phyloP scores from a whole-genome alignment of 495 filamentous ascomycete genomes.

The Daldinia vernicosa region DNA sequence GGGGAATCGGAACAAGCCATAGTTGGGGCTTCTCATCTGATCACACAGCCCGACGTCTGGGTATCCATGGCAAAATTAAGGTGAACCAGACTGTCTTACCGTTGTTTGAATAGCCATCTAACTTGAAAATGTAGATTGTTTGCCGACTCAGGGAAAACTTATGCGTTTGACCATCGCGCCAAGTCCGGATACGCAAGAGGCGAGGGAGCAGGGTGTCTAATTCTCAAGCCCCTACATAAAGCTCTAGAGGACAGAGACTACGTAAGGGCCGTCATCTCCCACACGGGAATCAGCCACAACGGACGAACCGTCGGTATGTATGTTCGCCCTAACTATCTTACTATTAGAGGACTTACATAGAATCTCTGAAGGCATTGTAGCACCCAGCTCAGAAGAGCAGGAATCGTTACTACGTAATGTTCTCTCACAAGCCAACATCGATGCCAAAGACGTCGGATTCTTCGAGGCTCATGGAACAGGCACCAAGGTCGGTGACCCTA shows the following conservation, averaged over 20 bases:
- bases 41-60: constrained; percentile 55
- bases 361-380: constrained; percentile 55
- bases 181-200: constrained; percentile 57
- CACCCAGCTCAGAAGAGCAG: constrained; percentile 63
- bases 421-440: constrained; percentile 43
- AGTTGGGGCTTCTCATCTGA: constrained; percentile 57
- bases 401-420: constrained; percentile 35
- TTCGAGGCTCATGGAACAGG: constrained; percentile 48
- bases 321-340: constrained; percentile 46
- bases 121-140: constrained; percentile 43
- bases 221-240: constrained; percentile 63
- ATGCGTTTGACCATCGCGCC: constrained; percentile 54
- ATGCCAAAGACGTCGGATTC: constrained; percentile 55
- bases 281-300: constrained; percentile 64
- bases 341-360: constrained; percentile 1
- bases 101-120: not conserved
- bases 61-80: constrained; percentile 50
- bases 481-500: constrained; percentile 54
- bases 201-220: constrained; percentile 53
- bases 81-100: not conserved
- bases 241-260: constrained; percentile 64
- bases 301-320: constrained; percentile 59
- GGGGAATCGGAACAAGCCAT: constrained; percentile 58
- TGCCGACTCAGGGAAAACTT: constrained; percentile 50
- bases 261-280: constrained; percentile 64